Evolutionary conservation across 495 filamentous ascomycete genomes (phyloP), one percentile per base, ranked within the genome.

Genomic region (Talaromyces liani): DNA sequence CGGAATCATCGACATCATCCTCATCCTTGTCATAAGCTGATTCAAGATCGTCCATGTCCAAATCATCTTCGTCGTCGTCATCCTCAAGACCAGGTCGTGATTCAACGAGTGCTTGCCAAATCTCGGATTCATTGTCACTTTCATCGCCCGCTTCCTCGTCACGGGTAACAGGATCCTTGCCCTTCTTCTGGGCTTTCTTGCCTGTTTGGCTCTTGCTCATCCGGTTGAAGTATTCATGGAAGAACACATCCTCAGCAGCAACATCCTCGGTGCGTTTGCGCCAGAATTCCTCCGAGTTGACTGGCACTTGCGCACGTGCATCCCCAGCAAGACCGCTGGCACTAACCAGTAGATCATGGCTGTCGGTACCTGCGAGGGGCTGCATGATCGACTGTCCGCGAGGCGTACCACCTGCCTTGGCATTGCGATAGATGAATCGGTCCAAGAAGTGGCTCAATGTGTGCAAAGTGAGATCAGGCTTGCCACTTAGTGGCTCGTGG

Each of bases 381-480:
- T 98, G 94, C 94, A 98, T 98, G 71, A 98, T 94, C 3, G 91
- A 96, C 34, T 83, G 75, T 25, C 94, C 95, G 60, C 88, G 87
- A 2, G 79, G 74, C 63, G 78, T 77, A 18, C 76, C 74, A 3
- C 80, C 75, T 6, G 89, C 80, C 80, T 93, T 95, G 55, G 93
- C 86, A 65, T 93, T 93, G 49, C 91, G 87, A 79, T 97, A 98
- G 22, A 94, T 91, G 73, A 98, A 98, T 65, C 92, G 91, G 75
- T 98, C 94, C 33, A 98, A 83, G 83, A 98, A 98, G 72, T 94
- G 89, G 62, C 90, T 91, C 63, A 98, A 84, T 0, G 91, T 96
- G 69, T 97, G 92, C 47, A 88, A 83, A 0, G 88, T 85, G 56
- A 97, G 77, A 66, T 98, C 93, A 0, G 94, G 93, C 75, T 98